Conservation (phyloP, 2,329 filamentous ascomycete genomes). For the Knoxdaviesia proteae region DNA sequence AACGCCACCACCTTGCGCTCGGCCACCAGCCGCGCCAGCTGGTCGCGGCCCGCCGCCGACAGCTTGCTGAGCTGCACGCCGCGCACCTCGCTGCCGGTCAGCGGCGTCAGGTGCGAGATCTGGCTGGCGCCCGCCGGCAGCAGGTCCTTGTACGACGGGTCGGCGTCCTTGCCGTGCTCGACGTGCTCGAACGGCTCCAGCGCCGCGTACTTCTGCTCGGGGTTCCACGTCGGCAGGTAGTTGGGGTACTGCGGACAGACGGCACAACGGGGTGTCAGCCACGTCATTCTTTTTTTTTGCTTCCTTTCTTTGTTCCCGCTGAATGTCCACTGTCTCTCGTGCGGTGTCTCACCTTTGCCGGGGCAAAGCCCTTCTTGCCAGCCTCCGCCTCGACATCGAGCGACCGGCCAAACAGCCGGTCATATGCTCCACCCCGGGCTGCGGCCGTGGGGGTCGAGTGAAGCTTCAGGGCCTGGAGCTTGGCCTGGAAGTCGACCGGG, state of each 20-base stretch:
- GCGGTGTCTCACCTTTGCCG: too few species aligned
- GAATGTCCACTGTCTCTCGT: too few species aligned
- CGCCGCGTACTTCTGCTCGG: slow-evolving; percentile 41
- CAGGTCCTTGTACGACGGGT: slow-evolving; percentile 47
- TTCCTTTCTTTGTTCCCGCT: too few species aligned
- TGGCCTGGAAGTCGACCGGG: too few species aligned
- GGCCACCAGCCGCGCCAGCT: slow-evolving; percentile 55
- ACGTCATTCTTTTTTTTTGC: not conserved
- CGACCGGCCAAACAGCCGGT: too few species aligned
- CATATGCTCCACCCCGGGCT: too few species aligned
- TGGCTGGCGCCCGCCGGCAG: slow-evolving; percentile 26
- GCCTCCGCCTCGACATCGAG: too few species aligned
- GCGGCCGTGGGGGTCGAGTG: too few species aligned
- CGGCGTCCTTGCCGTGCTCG: slow-evolving; percentile 58
- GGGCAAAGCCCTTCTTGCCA: too few species aligned
- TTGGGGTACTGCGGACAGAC: slow-evolving; percentile 33
- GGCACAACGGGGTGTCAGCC: not conserved
- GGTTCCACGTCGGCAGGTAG: slow-evolving; percentile 54
- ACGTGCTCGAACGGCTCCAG: slow-evolving; percentile 50
- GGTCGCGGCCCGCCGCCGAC: slow-evolving; percentile 48
- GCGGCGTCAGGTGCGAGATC: slow-evolving; percentile 44
- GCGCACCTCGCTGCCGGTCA: slow-evolving; percentile 50
- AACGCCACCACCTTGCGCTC: slow-evolving; percentile 64
- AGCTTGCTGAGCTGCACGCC: slow-evolving; percentile 54
- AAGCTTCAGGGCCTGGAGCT: too few species aligned